These are phyloP conservation scores for Colletotrichum liriopes DNA, from an alignment of 2,329 filamentous ascomycete species.

Conservation along the genomic window DNA sequence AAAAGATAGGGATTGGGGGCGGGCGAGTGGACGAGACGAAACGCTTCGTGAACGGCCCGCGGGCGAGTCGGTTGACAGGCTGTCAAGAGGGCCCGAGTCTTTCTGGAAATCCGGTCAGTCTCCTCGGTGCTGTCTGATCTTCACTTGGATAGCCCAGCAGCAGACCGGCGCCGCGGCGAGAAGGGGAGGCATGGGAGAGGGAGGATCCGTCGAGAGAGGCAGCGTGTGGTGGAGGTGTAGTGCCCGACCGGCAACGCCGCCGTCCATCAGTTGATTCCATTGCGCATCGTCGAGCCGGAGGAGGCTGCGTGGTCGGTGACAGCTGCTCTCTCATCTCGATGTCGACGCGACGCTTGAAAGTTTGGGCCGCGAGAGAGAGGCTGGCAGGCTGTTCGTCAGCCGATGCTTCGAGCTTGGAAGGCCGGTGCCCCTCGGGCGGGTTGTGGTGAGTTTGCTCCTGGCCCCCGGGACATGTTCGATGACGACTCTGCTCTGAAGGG, in stretches of 20 bases:
- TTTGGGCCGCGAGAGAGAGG: not conserved
- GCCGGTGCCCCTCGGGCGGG: not conserved
- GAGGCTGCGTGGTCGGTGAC: conserved; percentile 9
- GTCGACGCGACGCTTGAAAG: conserved; percentile 18
- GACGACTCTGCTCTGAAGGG: conserved; percentile 16
- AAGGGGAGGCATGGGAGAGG: not conserved
- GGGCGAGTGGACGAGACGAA: conserved; percentile 26
- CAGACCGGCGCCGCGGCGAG: conserved; percentile 26
- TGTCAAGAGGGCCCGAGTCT: not conserved
- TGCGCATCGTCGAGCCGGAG: not conserved
- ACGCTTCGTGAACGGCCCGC: conserved; percentile 12
- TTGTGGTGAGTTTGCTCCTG: not conserved
- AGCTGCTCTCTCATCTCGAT: conserved; percentile 35
- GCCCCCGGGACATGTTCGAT: not conserved
- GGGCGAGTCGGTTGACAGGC: conserved; percentile 22
- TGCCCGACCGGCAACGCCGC: conserved; percentile 20
- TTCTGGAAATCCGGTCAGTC: conserved; percentile 18
- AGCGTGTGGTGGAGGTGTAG: conserved; percentile 22
- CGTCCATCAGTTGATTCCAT: not conserved
- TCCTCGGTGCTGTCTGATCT: not conserved
- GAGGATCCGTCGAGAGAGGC: conserved; percentile 28
- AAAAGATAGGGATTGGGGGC: conserved; percentile 29
- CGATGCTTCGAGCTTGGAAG: conserved; percentile 5
- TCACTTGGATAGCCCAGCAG: conserved; percentile 12
- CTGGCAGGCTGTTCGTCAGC: conserved; percentile 10